A percentile compares a stretch with the other conserved stretches of the same genome.
These are phyloP conservation scores for Colletotrichum abscissum DNA, from an alignment of 2,329 filamentous ascomycete genomes.

Conservation along the genomic window DNA sequence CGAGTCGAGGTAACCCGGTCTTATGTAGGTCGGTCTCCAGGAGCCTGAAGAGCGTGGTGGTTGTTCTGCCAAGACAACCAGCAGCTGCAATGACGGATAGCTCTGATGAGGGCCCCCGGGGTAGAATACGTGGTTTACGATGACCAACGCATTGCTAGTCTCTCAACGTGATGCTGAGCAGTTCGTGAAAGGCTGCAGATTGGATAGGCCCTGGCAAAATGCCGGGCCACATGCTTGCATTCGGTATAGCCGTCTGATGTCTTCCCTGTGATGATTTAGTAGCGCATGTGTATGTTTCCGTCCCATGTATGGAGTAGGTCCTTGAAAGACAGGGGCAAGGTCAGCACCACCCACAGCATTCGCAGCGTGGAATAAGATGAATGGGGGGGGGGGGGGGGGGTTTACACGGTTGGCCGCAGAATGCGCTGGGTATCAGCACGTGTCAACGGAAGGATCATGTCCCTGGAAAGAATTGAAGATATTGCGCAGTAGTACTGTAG, in stretches of 20 bases:
- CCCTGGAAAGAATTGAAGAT: neutral
- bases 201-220: neutral
- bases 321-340: neutral
- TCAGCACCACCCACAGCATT: neutral
- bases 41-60: neutral
- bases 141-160: neutral
- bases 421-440: slow-evolving; percentile 16
- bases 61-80: slow-evolving; percentile 15
- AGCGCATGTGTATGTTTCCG: neutral
- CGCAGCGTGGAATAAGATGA: neutral
- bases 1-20: neutral
- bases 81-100: neutral
- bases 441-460: neutral
- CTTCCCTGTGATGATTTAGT: neutral
- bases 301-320: neutral
- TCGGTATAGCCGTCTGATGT: slow-evolving; percentile 20
- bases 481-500: too few relatives aligned
- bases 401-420: neutral
- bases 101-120: neutral
- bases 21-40: slow-evolving; percentile 15
- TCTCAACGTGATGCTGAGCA: neutral
- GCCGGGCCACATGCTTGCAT: slow-evolving; percentile 30
- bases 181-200: neutral
- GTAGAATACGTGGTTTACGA: slow-evolving; percentile 3
- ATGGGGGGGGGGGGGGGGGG: neutral